Percentiles rank a stretch among this genome's conserved stretches.
These are phyloP conservation scores for Claviceps sorghi DNA, from an alignment of 2,329 filamentous ascomycete genomes.

Conservation along the genomic window DNA sequence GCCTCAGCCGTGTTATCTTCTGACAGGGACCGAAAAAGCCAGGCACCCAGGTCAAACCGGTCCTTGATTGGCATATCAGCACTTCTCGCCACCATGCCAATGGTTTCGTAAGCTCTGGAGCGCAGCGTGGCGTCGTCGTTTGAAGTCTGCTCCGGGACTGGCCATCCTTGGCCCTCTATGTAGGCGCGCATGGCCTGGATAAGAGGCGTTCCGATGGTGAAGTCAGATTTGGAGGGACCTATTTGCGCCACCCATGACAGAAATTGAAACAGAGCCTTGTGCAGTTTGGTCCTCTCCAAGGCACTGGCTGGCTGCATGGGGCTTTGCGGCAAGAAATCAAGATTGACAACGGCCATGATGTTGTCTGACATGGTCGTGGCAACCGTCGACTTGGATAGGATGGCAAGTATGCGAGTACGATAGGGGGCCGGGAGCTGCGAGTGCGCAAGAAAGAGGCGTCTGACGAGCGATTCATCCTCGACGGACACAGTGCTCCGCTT, in stretches of 20 bases:
- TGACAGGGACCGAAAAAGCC: constrained; percentile 71
- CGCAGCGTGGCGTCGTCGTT: constrained; percentile 52
- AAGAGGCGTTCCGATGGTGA: constrained; percentile 54
- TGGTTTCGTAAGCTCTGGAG: constrained; percentile 75
- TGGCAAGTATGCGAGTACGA: constrained; percentile 58
- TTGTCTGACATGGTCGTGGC: constrained; percentile 56
- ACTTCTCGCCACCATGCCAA: constrained; percentile 63
- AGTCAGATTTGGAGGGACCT: constrained; percentile 41
- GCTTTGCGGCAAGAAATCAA: constrained; percentile 35
- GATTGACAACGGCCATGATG: constrained; percentile 57
- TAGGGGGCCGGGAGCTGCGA: constrained; percentile 57
- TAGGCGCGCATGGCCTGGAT: constrained; percentile 58
- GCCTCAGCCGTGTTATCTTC: constrained; percentile 65
- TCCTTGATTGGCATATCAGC: constrained; percentile 40
- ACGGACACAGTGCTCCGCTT: constrained; percentile 65
- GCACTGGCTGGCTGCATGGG: constrained; percentile 31
- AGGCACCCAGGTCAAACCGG: constrained; percentile 44
- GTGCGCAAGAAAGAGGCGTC: constrained; percentile 58
- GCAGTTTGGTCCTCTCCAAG: constrained; percentile 64
- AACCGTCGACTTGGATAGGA: constrained; percentile 62
- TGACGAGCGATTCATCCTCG: constrained; percentile 50
- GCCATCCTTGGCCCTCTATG: constrained; percentile 74
- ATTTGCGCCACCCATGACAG: constrained; percentile 75
- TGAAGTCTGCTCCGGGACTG: constrained; percentile 43
- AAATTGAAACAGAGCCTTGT: constrained; percentile 71